These are phyloP conservation scores for Trichocladium antarcticum DNA, from an alignment of 495 filamentous ascomycete genomes.

Conservation along the genomic window DNA sequence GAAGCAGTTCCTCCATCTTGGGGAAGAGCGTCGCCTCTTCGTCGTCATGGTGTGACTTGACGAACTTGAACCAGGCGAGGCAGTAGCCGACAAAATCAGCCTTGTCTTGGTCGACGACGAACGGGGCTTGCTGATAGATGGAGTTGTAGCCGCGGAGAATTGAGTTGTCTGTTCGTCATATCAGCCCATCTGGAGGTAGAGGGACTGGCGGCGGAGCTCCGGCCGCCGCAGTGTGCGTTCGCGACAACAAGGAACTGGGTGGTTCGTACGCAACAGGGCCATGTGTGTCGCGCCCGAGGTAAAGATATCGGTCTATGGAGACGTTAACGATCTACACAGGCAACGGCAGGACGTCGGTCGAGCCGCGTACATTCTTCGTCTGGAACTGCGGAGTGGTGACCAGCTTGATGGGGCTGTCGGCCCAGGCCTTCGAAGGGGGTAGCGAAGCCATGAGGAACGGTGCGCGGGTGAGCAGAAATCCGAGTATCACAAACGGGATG, in stretches of 20 bases:
- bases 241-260: not conserved
- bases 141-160: conserved; percentile 50
- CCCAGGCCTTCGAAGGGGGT: conserved; percentile 35
- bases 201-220: no score
- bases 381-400: conserved; percentile 37
- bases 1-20: conserved; percentile 39
- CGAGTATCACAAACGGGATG: conserved; percentile 25
- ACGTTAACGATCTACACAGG: not conserved
- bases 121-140: conserved; percentile 43
- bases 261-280: conserved; percentile 34
- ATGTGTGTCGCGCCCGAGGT: conserved; percentile 47
- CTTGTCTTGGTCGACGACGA: conserved; percentile 32
- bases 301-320: conserved; percentile 38
- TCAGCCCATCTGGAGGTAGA: not conserved
- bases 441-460: conserved; percentile 34
- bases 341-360: not conserved
- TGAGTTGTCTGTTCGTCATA: conserved; percentile 38
- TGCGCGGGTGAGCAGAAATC: conserved; percentile 31
- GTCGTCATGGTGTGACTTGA: conserved; percentile 45
- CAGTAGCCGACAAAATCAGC: conserved; percentile 42
- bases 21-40: conserved; percentile 43
- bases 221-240: no score
- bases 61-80: conserved; percentile 41
- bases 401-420: conserved; percentile 39
- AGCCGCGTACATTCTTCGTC: conserved; percentile 31